Percentiles rank a stretch among this genome's conserved stretches.
phyloP scores from a whole-genome alignment of 2,329 filamentous ascomycete species.

The Sphaerulina populicola region DNA sequence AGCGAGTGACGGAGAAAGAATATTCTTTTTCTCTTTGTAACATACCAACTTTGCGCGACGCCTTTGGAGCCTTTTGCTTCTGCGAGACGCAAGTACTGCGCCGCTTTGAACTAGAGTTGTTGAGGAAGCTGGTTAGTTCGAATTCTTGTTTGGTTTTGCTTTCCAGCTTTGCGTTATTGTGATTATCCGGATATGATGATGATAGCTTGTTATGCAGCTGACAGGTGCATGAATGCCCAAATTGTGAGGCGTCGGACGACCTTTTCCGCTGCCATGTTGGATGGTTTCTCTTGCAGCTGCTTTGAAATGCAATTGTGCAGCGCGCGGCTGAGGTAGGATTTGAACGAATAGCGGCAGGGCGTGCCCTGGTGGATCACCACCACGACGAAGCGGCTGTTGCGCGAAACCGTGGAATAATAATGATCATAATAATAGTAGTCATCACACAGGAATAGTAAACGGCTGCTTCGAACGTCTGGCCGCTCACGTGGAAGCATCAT shows the following conservation, averaged over 20 bases:
- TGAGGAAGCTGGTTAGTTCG: constrained; percentile 9
- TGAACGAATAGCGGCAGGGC: neutral
- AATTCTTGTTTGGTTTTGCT: neutral
- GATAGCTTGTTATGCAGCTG: constrained; percentile 12
- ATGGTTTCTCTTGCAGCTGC: too few relatives aligned
- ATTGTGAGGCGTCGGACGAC: constrained; percentile 7
- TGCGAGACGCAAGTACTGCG: constrained; percentile 84
- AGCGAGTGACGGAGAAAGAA: too few relatives aligned
- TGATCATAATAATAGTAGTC: too few relatives aligned
- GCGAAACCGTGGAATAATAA: neutral
- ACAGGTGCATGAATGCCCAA: constrained; percentile 22
- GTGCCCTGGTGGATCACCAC: neutral
- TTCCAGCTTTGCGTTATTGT: too few relatives aligned
- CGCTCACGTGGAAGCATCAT: constrained; percentile 14
- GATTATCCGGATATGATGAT: too few relatives aligned
- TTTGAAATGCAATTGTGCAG: neutral
- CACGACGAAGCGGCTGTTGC: neutral
- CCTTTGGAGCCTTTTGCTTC: constrained; percentile 84
- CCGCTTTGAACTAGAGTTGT: constrained; percentile 58
- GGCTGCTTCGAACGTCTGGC: neutral
- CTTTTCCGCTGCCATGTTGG: neutral
- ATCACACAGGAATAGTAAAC: neutral
- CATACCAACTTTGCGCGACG: constrained; percentile 90
- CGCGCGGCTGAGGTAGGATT: neutral
- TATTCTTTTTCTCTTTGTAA: constrained; percentile 24